Conservation (phyloP, 2,329 filamentous ascomycete genomes). For the Fusarium miscanthi region DNA sequence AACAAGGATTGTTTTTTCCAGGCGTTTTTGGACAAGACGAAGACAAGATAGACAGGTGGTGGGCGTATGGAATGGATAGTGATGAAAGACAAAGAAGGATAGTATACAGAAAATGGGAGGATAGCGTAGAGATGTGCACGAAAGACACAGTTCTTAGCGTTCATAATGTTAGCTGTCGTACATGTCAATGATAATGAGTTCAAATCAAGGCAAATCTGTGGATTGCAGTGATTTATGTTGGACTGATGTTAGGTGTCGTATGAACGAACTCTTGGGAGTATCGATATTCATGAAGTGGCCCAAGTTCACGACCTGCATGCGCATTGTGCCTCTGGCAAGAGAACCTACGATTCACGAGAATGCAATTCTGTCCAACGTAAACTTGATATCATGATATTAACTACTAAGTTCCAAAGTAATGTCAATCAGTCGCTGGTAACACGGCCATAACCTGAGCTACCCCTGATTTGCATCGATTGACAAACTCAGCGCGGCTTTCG, state of each 20-base stretch:
- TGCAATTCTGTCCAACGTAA: neutral
- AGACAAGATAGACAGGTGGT: slow-evolving; percentile 36
- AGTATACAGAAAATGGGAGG: slow-evolving; percentile 27
- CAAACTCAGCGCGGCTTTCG: neutral
- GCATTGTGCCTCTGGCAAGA: neutral
- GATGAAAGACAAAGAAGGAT: neutral
- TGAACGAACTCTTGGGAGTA: neutral
- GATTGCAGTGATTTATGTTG: neutral
- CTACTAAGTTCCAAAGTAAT: neutral
- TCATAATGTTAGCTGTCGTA: slow-evolving; percentile 9
- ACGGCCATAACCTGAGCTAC: neutral
- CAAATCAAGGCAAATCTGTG: neutral
- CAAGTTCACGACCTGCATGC: neutral
- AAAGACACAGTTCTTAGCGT: slow-evolving; percentile 14
- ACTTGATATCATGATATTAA: neutral
- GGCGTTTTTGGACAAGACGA: slow-evolving; percentile 42
- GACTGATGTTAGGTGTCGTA: neutral
- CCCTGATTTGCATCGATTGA: neutral
- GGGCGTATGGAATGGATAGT: slow-evolving; percentile 29
- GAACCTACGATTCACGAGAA: neutral
- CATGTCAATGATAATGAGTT: slow-evolving; percentile 28
- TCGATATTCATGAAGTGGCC: neutral
- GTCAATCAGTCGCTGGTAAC: neutral
- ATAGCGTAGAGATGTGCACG: neutral
- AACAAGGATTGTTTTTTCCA: slow-evolving; percentile 28